Base-by-base conservation (phyloP, 176 grass and related monocot genomes). In the Tuctoria greenei region DNA sequence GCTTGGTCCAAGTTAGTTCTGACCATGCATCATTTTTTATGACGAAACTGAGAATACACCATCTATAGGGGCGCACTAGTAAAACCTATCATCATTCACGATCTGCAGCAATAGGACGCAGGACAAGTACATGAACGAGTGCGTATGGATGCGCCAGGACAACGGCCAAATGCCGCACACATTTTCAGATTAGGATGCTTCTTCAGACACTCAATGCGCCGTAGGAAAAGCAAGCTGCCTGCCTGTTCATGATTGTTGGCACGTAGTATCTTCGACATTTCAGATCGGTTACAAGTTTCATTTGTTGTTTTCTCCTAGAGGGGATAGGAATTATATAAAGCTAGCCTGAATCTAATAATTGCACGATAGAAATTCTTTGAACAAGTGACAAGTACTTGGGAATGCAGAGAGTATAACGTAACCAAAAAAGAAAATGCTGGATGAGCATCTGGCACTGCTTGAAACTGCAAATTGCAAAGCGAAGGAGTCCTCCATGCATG, bases 81-180 rank as follows among this genome's bases (percentile, higher is more conserved):
- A 82, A 86, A 71, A 66, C 39, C 13, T 49, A 44, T 56, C 73
- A 62, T 71, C 47, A 86, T 86, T 76, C 45, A 27, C 57, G 59
- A 57, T 43, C 59, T 84, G 67, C 50, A 46, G 38, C 58, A 66
- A 72, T 28, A 66, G 58, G 57, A 76, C 50, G 49, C 50, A 49
- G 35, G 65, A 24, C 26, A 61, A 75, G 64, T 38, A 81, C 37
- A 77, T 6, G 72, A 40, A 71, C 44, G 24, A 71, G 43, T 54
- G 64, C 72, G 70, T 81, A 76, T 47, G 45, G 25, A 71, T 82
- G 85, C 40, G 55, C 73, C 61, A 34, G 27, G 66, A 66, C 39
- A 87, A 77, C 81, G 21, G 84, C 54, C 28, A 86, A 77, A 77
- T 39, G 66, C 16, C 58, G 80, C 50, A 54, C 84, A 43, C 80